These are phyloP conservation scores for Jimgerdemannia flammicorona DNA, from an alignment of 192 early-diverging fungal genomes.

Conservation along the genomic window DNA sequence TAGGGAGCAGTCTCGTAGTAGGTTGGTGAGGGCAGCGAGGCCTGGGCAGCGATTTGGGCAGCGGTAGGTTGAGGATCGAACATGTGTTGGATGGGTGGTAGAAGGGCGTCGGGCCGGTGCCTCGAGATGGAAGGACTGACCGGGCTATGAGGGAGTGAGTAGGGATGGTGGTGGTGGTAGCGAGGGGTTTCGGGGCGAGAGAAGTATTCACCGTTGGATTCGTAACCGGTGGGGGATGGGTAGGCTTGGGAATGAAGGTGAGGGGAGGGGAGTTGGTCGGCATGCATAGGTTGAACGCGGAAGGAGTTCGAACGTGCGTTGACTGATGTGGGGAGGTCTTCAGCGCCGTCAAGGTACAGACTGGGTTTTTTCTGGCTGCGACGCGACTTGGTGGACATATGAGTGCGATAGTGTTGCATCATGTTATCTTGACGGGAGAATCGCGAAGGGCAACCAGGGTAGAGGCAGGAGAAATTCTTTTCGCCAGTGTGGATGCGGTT, in stretches of 20 bases:
- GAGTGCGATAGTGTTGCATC: slow-evolving; percentile 85
- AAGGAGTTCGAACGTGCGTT: not conserved
- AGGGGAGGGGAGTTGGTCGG: not conserved
- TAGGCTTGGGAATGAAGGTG: slow-evolving; percentile 2
- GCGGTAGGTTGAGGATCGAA: slow-evolving; percentile 4
- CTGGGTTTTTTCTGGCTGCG: slow-evolving; percentile 31
- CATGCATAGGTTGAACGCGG: not conserved
- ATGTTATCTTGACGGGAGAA: slow-evolving; percentile 85
- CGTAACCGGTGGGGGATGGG: not conserved
- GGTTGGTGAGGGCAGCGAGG: slow-evolving; percentile 3
- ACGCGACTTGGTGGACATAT: slow-evolving; percentile 66
- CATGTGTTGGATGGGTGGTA: slow-evolving; percentile 18
- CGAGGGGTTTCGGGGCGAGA: not conserved
- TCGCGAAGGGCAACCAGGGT: slow-evolving; percentile 64
- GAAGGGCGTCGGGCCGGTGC: not conserved
- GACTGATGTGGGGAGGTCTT: not conserved
- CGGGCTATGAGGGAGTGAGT: not conserved
- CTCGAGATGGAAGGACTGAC: not conserved
- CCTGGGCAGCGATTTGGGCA: slow-evolving; percentile 1
- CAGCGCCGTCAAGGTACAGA: slow-evolving; percentile 8
- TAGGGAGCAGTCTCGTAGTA: not conserved
- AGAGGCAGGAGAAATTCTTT: slow-evolving; percentile 68
- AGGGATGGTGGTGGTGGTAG: not conserved
- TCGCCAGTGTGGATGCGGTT: slow-evolving; percentile 82
- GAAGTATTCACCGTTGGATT: not conserved